phyloP scores from a whole-genome alignment of 2,329 filamentous ascomycete species.

The Clarireedia monteithiana region DNA sequence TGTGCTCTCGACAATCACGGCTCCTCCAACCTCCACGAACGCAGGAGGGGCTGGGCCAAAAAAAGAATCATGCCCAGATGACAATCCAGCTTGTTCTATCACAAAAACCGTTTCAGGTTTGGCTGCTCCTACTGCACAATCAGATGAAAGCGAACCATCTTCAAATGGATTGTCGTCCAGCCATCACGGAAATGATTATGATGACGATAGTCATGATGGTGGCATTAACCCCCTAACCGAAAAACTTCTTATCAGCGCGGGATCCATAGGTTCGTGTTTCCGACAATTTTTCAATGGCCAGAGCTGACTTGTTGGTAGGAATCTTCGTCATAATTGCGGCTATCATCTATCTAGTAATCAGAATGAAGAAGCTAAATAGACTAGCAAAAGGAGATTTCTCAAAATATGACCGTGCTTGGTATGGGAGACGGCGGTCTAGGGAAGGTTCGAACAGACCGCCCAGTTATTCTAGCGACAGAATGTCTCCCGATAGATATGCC shows the following conservation, averaged over 20 bases:
- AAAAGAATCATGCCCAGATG: not conserved
- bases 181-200: not conserved
- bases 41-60: not conserved
- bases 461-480: not conserved
- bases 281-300: not conserved
- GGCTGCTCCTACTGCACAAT: not conserved
- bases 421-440: conserved; percentile 21
- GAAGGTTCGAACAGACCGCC: conserved; percentile 8
- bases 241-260: conserved; percentile 23
- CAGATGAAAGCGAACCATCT: not conserved
- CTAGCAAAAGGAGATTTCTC: conserved; percentile 18
- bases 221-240: conserved; percentile 20
- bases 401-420: conserved; percentile 13
- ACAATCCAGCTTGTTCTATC: not conserved
- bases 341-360: conserved; percentile 21
- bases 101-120: not conserved
- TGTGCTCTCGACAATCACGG: not conserved
- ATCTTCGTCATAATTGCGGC: conserved; percentile 24
- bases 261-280: conserved; percentile 21
- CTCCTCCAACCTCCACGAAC: not conserved
- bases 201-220: conserved; percentile 4
- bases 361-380: conserved; percentile 20
- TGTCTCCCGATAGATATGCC: not conserved
- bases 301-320: conserved; percentile 14
- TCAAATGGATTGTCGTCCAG: not conserved